Evolutionary conservation across 345 rosid genomes (phyloP), one percentile per base, ranked within the genome.

Genomic region (Citrus trifoliata): DNA sequence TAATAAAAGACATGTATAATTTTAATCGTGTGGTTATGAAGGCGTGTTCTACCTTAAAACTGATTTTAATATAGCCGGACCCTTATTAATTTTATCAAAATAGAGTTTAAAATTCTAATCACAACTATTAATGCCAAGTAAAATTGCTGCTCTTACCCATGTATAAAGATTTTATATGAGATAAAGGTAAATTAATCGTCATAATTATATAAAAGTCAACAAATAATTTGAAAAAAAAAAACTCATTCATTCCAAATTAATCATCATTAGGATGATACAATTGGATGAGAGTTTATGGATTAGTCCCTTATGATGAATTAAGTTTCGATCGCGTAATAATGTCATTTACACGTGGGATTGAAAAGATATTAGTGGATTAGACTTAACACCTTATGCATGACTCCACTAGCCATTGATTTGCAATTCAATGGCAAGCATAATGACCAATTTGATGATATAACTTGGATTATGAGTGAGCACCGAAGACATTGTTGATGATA

Each of bases 401-500:
- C 19, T 28, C 48, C 75, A 65, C 16, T 65, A 1, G 16, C 32
- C 14, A 2, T 8, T 33, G 19, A 24, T 19, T 69, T 74, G 7
- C 14, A 16, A n/a, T 51, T 66, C 24, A 76, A 35, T 76, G 72
- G 79, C 35, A 32, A 33, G 25, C 79, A 76, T 67, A 67, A 67
- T 76, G 16, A 76, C 21, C 62, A 48, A 46, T 53, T 53, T 53
- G 64, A 56, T 55, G 75, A 71, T 24, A 30, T 61, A 37, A 12
- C 63, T 48, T 76, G 55, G 79, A 76, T 67, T 76, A 66, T n/a
- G 27, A 51, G 65, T n/a, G 27, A 51, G 65, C 79, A 55, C 35
- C 19, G 30, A 33, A 48, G 67, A 21, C 3, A 62, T 2, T 38
- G 64, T 56, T 33, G 38, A 56, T 53, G 75, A 55, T 21, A 32